Base-by-base conservation (phyloP, 2,329 filamentous ascomycete genomes). In the Colletotrichum sp. region DNA sequence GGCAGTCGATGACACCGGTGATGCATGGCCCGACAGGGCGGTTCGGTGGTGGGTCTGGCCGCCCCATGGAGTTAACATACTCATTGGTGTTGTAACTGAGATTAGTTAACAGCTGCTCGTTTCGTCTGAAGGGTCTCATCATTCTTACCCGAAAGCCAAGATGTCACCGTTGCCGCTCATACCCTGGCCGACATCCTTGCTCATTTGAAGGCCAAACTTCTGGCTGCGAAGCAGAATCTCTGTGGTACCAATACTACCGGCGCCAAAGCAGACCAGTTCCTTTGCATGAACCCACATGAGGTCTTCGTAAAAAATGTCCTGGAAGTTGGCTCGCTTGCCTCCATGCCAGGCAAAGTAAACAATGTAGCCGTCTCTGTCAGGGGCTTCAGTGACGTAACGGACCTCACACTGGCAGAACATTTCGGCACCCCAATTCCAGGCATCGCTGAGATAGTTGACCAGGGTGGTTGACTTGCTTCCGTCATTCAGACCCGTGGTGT, bases 401-500 rank as follows among this genome's bases (percentile, higher is more conserved):
- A 94, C 93, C 81, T 94, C 92, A 73, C 91, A 92, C 79, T 92
- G 89, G 82, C 92, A 94, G 77, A 94, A 94, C 82, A 94, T 90
- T 80, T 94, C 92, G 15, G 93, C 91, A 12, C 92, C 93, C 91
- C 92, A 93, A 79, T 93, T 93, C 92, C 92, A 94, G 2, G 93
- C 92, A 81, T 94, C 93, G 9, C 90, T 88, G 12, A 94, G 84
- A 79, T 94, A 94, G 2, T 92, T 94, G 44, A 93, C 91, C 2
- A 92, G 86, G 0, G 91, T 93, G 9, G 90, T 92, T 26, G 89
- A 93, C 83, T 94, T 94, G 36, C 91, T 93, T 4, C 92, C 92
- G 81, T 94, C 93, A 78, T 94, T 94, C 72, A 93, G 78, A 1
- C 92, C 92, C 0, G 92, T 93, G 34, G 83, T 83, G 77, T 94